Base-by-base conservation (phyloP, 2,329 filamentous ascomycete genomes). In the Verticillium alfalfae region DNA sequence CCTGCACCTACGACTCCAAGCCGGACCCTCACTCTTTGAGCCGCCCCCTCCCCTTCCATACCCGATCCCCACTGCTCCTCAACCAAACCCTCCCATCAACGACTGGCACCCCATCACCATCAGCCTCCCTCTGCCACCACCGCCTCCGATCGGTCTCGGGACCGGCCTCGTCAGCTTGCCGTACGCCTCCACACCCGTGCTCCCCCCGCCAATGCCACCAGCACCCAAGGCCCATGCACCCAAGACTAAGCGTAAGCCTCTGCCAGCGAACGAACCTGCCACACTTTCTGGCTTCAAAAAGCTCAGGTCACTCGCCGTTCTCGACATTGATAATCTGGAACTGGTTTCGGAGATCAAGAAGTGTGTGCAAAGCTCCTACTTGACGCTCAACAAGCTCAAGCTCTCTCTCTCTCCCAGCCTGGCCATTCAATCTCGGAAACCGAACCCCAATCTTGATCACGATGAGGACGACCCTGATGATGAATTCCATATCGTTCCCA, bases 251-350 rank as follows among this genome's bases (percentile, higher is more conserved):
- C 69, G 52, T 78, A 76, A 67, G 76, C 73, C 54, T 57, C 66
- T 8, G 45, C 66, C 62, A 9, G 56, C 66, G 5, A 72, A 73
- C n/a, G 76, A 80, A 12, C 81, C 82, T 2, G 77, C 81, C 1
- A 87, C 83, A 0, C 69, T 88, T 5, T 84, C 83, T 1, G 83
- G 81, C 0, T 88, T 89, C 72, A 81, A 77, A 57, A 78, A 79
- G 41, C 74, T 89, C 15, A 81, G 79, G 65, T 79, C 70, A 5
- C 73, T 89, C 15, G 73, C 79, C 4, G 74, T 88, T 7, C 74
- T 88, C 38, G 86, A 89, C 64, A 87, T 89, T 59, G 86, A 88
- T 63, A 79, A 73, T 34, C 73, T 87, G 5, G 83, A 86, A 38
- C 75, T 84, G 37, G 67, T 87, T 13, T 70, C 76, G 1, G 86